Evolutionary conservation across 495 filamentous ascomycete species (phyloP).

Genomic region (Darksidea phi): DNA sequence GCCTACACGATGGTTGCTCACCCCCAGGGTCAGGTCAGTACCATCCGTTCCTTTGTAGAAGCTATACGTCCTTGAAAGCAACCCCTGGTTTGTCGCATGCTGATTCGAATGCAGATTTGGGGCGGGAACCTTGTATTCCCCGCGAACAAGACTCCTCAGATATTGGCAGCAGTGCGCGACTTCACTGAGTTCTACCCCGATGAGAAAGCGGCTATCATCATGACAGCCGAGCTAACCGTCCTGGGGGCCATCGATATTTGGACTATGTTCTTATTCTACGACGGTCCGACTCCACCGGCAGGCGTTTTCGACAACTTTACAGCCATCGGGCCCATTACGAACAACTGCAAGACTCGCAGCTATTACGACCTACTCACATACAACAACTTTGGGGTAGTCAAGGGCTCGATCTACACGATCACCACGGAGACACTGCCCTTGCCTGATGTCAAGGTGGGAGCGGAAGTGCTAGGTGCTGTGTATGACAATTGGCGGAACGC

Average conservation of each 20-base stretch:
- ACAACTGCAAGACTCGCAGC: conserved; percentile 52
- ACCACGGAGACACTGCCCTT: conserved; percentile 59
- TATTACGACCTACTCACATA: conserved; percentile 53
- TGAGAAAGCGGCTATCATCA: conserved; percentile 31
- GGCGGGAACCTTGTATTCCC: conserved; percentile 26
- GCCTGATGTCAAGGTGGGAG: conserved; percentile 46
- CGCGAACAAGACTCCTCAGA: conserved; percentile 10
- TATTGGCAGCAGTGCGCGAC: conserved; percentile 27
- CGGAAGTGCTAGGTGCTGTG: conserved; percentile 48
- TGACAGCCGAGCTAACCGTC: conserved; percentile 53
- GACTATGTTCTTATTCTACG: conserved; percentile 64
- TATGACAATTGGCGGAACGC: conserved; percentile 55
- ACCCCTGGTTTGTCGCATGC: background rate
- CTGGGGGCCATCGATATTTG: conserved; percentile 50
- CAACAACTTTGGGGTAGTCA: conserved; percentile 27
- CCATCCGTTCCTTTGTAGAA: background rate
- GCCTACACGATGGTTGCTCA: conserved; percentile 27
- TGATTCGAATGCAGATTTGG: conserved; percentile 18
- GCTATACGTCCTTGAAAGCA: background rate
- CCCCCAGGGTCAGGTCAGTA: conserved; percentile 18
- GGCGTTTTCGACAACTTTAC: conserved; percentile 59
- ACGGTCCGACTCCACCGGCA: conserved; percentile 55
- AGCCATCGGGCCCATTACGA: conserved; percentile 49
- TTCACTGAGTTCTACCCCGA: conserved; percentile 33
- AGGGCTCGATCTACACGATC: conserved; percentile 53